These are phyloP conservation scores for Daldinia vernicosa DNA, from an alignment of 495 filamentous ascomycete genomes.

Conservation along the genomic window DNA sequence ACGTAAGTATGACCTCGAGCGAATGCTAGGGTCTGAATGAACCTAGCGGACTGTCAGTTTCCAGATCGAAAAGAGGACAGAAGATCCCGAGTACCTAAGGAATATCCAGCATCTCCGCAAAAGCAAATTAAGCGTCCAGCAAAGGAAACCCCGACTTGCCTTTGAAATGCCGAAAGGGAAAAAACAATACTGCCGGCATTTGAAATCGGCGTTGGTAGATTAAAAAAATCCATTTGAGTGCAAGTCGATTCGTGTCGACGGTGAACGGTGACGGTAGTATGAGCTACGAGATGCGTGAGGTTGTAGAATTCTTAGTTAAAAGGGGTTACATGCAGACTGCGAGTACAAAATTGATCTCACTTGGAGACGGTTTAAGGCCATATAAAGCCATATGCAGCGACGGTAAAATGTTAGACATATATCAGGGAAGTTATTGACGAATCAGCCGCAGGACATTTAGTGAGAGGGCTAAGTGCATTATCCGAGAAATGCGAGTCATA, in stretches of 20 bases:
- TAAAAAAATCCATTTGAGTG: conserved; percentile 6
- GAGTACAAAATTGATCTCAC: conserved; percentile 27
- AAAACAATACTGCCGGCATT: conserved; percentile 3
- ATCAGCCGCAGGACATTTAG: conserved; percentile 16
- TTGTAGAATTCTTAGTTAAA: conserved; percentile 11
- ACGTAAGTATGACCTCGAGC: conserved; percentile 9
- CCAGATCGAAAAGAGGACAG: conserved; percentile 4
- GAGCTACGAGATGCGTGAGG: conserved; percentile 11
- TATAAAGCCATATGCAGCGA: conserved; percentile 28
- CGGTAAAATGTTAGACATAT: conserved; percentile 11
- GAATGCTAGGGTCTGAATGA: conserved; percentile 1
- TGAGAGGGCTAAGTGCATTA: conserved; percentile 40
- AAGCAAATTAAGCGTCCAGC: conserved; percentile 10
- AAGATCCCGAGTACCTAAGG: not conserved
- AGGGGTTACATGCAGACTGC: conserved; percentile 37
- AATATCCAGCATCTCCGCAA: conserved; percentile 14
- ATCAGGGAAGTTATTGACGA: conserved; percentile 18
- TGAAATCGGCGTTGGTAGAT: conserved; percentile 22
- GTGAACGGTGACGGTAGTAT: conserved; percentile 16
- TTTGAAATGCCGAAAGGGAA: not conserved
- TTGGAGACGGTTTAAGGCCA: conserved; percentile 11
- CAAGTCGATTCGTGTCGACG: conserved; percentile 9
- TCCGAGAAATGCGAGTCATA: conserved; percentile 33
- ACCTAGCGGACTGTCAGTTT: conserved; percentile 28
- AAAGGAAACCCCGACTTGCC: conserved; percentile 3